Evolutionary conservation across 2,329 filamentous ascomycete species (phyloP).

Genomic region (Fusarium floridanum): DNA sequence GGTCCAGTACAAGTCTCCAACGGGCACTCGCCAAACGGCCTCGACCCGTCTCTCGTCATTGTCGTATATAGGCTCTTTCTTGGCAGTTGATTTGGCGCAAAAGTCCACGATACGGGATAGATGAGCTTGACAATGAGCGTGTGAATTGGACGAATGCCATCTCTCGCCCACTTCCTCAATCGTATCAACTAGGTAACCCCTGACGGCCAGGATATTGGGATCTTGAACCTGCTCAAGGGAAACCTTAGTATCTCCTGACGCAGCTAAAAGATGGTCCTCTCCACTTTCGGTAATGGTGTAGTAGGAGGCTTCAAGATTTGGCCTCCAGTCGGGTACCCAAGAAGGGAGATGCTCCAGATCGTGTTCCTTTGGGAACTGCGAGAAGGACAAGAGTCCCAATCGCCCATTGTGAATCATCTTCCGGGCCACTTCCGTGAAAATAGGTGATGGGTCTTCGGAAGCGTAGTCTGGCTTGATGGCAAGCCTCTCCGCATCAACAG

Average conservation of each 20-base stretch:
- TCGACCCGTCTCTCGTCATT: not conserved
- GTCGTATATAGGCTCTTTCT: constrained; percentile 1
- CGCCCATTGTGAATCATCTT: not conserved
- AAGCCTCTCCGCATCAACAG: constrained; percentile 2
- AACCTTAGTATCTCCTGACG: not conserved
- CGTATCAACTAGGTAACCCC: not conserved
- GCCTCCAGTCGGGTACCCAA: constrained; percentile 4
- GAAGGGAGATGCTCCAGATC: constrained; percentile 7
- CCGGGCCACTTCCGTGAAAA: not conserved
- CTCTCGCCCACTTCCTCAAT: constrained; percentile 6
- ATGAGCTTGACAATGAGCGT: not conserved
- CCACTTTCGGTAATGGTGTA: constrained; percentile 5
- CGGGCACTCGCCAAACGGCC: constrained; percentile 3
- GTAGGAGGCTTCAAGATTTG: not conserved
- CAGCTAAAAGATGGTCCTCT: constrained; percentile 8
- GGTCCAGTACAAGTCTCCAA: constrained; percentile 3
- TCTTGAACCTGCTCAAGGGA: not conserved
- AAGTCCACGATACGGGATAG: not conserved
- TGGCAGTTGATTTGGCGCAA: not conserved
- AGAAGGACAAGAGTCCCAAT: not conserved
- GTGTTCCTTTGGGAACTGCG: not conserved
- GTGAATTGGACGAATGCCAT: not conserved
- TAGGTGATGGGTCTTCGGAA: not conserved
- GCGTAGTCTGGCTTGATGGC: constrained; percentile 1
- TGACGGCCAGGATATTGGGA: not conserved